Base-by-base conservation (phyloP, 108 stramenopile species). In the Conticribra guillardii region DNA sequence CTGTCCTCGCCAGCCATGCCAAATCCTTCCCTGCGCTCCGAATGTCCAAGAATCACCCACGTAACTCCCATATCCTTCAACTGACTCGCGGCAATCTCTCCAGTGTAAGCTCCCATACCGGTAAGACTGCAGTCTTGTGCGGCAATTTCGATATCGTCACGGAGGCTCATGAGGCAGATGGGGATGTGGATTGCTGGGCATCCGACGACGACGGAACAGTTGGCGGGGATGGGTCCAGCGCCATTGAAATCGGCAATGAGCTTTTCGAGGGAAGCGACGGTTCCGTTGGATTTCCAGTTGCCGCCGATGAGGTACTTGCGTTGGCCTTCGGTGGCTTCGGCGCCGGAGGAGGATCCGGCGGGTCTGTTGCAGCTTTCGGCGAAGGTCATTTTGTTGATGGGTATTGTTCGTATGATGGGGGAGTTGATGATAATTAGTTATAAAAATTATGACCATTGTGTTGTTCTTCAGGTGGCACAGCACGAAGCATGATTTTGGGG, bases 11-110 rank as follows among this genome's bases (percentile, higher is more conserved):
- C 94, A 8, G 86, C 89, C 94, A 95, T 95, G 29, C 96, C 88
- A 68, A 96, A 87, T 24, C 91, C 95, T 75, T 93, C 90, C 44
- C 99, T 93, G 50, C 99, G 94, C 71, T 99, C 99, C 15, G 89
- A 92, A 86, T 99, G 99, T 32, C 99, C 99, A 26, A 98, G 74
- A 61, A 99, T 96, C 34, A 96, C 96, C 98, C 98, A 99, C 28
- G 90, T 84, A 32, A 97, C 82, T 15, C 99, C 99, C 72, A 96
- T 76, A 70, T 98, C 98, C 81, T 86, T 93, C 45, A 97, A 79
- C 77, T 90, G 88, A 33, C 69, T 67, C 1, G 96, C 97, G 50
- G 86, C 80, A 61, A 96, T 69, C 83, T 99, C 98, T 49, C 99
- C 99, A 32, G 99, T 99, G 84, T 82, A 97, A 17, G 99, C 99